A percentile compares a stretch with the other conserved stretches of the same genome.
phyloP scores from a whole-genome alignment of 768 basidiomycete species.

The Lactarius pseudohatsudake region DNA sequence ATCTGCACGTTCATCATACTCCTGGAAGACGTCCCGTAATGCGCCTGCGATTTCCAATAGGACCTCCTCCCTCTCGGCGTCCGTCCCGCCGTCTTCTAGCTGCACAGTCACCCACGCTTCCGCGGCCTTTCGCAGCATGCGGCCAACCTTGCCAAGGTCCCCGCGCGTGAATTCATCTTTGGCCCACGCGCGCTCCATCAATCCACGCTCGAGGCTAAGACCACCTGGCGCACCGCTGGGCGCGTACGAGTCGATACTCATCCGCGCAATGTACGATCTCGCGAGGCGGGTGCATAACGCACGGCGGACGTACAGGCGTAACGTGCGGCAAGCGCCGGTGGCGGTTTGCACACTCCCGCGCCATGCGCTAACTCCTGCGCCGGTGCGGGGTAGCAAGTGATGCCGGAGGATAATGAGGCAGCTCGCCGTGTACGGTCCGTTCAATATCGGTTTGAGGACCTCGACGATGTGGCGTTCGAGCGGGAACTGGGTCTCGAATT shows the following conservation, averaged over 20 bases:
- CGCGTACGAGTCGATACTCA: conserved; percentile 52
- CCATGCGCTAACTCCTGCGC: conserved; percentile 28
- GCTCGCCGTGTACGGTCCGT: conserved; percentile 62
- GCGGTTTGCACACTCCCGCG: conserved; percentile 33
- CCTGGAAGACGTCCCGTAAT: conserved; percentile 70
- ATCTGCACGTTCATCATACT: conserved; percentile 53
- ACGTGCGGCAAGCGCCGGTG: conserved; percentile 44
- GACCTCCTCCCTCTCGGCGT: conserved; percentile 40
- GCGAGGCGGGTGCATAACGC: conserved; percentile 62
- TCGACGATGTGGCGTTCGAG: conserved; percentile 60
- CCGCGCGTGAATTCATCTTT: conserved; percentile 66
- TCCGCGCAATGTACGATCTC: conserved; percentile 60
- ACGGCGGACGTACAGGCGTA: conserved; percentile 63
- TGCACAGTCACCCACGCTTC: conserved; percentile 55
- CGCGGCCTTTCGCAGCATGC: conserved; percentile 52
- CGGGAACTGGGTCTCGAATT: conserved; percentile 35
- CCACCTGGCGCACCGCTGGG: conserved; percentile 59
- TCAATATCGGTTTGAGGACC: conserved; percentile 54
- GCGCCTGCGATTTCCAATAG: conserved; percentile 70
- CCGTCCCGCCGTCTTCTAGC: conserved; percentile 30
- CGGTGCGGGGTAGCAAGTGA: conserved; percentile 52
- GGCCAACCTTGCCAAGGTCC: conserved; percentile 61
- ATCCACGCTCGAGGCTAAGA: conserved; percentile 57
- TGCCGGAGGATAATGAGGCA: conserved; percentile 64
- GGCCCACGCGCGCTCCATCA: conserved; percentile 74